These are phyloP conservation scores for Ophiocordyceps unilateralis DNA, from an alignment of 2,329 filamentous ascomycete genomes.

Conservation along the genomic window DNA sequence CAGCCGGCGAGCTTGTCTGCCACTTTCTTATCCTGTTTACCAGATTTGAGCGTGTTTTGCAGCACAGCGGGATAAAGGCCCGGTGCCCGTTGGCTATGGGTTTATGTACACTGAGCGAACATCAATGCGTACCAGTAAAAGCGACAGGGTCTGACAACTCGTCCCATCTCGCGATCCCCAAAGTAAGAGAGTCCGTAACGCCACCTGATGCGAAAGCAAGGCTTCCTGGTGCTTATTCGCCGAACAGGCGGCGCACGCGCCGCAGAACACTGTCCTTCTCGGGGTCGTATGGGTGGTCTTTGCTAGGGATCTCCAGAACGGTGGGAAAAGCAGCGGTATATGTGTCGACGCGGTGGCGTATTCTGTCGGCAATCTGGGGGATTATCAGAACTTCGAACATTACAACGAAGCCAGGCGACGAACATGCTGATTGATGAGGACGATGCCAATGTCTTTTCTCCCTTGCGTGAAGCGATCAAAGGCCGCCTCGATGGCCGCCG, in stretches of 20 bases:
- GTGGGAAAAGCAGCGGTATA: slow-evolving; percentile 95
- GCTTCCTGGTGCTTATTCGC: slow-evolving; percentile 35
- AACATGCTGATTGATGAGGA: slow-evolving; percentile 97
- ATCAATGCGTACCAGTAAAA: too few species aligned
- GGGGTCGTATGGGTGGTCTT: slow-evolving; percentile 96
- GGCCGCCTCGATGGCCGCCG: slow-evolving; percentile 66
- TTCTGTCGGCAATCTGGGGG: slow-evolving; percentile 72
- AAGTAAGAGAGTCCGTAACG: neutral
- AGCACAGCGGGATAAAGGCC: too few species aligned
- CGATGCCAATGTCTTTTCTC: slow-evolving; percentile 89
- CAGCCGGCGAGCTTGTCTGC: too few species aligned
- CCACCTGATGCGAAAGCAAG: neutral
- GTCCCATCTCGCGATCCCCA: neutral
- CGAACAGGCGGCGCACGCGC: slow-evolving; percentile 54
- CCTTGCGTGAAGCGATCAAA: slow-evolving; percentile 80
- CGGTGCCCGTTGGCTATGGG: too few species aligned
- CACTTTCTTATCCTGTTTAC: too few species aligned
- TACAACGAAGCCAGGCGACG: slow-evolving; percentile 9
- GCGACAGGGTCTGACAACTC: neutral
- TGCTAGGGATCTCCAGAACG: slow-evolving; percentile 90
- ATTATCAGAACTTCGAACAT: slow-evolving; percentile 6
- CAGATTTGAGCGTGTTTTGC: too few species aligned
- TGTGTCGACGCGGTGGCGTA: slow-evolving; percentile 75
- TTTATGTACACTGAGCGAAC: too few species aligned
- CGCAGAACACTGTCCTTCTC: slow-evolving; percentile 97